Conservation (phyloP, 2,329 filamentous ascomycete genomes). For the Phaeomoniella chlamydospora region DNA sequence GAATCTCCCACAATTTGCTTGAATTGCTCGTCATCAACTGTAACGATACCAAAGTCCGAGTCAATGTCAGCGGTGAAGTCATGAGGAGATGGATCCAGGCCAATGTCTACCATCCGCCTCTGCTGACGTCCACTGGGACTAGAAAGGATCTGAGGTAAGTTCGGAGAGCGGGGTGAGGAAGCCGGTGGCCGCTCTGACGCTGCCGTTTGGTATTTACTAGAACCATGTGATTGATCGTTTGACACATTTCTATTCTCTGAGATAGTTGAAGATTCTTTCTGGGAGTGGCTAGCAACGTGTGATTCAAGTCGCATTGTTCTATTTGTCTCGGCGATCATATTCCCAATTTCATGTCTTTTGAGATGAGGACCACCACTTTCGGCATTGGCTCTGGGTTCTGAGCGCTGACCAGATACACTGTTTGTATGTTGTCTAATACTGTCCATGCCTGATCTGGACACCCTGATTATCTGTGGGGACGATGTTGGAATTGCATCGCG, state of each 20-base stretch:
- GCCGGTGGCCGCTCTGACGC: constrained; percentile 4
- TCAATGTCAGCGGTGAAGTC: constrained; percentile 17
- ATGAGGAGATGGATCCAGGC: constrained; percentile 8
- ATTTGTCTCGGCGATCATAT: neutral
- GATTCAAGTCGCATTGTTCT: too few relatives aligned
- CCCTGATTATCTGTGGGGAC: too few relatives aligned
- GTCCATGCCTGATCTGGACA: too few relatives aligned
- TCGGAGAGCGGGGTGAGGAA: constrained; percentile 5
- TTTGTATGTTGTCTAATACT: too few relatives aligned
- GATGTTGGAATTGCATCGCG: neutral
- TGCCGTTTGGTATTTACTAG: constrained; percentile 8
- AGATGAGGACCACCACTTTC: too few relatives aligned
- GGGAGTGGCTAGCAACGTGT: too few relatives aligned
- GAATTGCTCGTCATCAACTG: constrained; percentile 24
- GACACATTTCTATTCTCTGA: too few relatives aligned
- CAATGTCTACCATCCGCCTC: constrained; percentile 8
- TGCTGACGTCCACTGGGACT: constrained; percentile 7
- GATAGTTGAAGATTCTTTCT: too few relatives aligned
- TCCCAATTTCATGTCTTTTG: too few relatives aligned
- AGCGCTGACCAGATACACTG: too few relatives aligned
- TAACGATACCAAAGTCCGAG: constrained; percentile 21
- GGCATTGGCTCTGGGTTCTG: too few relatives aligned
- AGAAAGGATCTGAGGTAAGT: constrained; percentile 4
- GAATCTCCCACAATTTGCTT: constrained; percentile 18
- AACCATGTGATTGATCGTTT: neutral